These are phyloP conservation scores for Phellopilus nigrolimitatus DNA, from an alignment of 1,284 basidiomycete species.

Conservation along the genomic window DNA sequence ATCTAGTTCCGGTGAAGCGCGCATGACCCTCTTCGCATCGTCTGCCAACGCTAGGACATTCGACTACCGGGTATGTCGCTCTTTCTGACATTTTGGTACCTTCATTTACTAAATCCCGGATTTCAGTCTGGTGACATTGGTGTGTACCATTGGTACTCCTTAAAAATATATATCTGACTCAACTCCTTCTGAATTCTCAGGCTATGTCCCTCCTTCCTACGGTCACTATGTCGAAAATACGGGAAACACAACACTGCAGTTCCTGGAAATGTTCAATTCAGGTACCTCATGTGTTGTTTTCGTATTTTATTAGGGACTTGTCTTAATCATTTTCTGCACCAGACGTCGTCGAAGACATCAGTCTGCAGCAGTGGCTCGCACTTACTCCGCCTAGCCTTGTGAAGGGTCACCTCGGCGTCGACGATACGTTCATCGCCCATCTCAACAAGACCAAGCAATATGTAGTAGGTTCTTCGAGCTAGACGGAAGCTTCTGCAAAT, in stretches of 20 bases:
- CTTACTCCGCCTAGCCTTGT: slow-evolving; percentile 58
- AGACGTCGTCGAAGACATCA: slow-evolving; percentile 61
- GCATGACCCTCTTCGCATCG: slow-evolving; percentile 61
- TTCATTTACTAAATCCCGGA: slow-evolving; percentile 22
- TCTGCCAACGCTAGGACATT: slow-evolving; percentile 60
- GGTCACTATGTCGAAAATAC: slow-evolving; percentile 69
- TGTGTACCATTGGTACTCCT: slow-evolving; percentile 22
- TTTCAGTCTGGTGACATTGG: slow-evolving; percentile 58
- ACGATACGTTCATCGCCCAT: slow-evolving; percentile 45
- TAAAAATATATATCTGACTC: not conserved
- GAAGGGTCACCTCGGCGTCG: slow-evolving; percentile 54
- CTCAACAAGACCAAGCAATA: slow-evolving; percentile 51
- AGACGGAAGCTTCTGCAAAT: too few relatives aligned
- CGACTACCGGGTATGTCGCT: slow-evolving; percentile 47
- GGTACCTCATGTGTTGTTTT: slow-evolving; percentile 28
- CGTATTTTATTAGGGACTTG: too few relatives aligned
- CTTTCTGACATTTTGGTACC: not conserved
- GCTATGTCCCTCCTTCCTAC: slow-evolving; percentile 52
- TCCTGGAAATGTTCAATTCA: slow-evolving; percentile 62
- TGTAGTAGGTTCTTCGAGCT: too few relatives aligned
- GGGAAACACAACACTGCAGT: slow-evolving; percentile 56
- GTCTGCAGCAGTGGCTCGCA: slow-evolving; percentile 65
- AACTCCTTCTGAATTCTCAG: slow-evolving; percentile 25
- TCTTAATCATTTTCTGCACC: not conserved
- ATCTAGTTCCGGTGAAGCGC: slow-evolving; percentile 47